These are phyloP conservation scores for Mycena capillaripes DNA, from an alignment of 768 basidiomycete genomes.

Conservation along the genomic window DNA sequence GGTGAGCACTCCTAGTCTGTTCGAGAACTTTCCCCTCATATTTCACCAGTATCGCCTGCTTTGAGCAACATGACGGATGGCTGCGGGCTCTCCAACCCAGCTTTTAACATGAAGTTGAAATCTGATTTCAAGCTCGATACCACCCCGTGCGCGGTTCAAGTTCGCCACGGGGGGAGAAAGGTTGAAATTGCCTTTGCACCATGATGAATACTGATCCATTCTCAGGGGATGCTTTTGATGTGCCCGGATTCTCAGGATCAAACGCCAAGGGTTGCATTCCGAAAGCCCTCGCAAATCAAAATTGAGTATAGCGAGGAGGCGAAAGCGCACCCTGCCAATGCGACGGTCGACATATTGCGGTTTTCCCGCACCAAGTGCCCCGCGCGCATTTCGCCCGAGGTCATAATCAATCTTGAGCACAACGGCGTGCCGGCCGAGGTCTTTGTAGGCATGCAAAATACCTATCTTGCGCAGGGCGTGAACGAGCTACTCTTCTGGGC, in stretches of 20 bases:
- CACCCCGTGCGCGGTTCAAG: constrained; percentile 65
- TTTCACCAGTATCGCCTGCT: constrained; percentile 41
- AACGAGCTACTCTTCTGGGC: constrained; percentile 47
- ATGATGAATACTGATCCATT: not conserved
- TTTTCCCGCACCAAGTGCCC: constrained; percentile 51
- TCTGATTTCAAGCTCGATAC: constrained; percentile 51
- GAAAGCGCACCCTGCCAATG: constrained; percentile 44
- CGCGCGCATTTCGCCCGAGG: constrained; percentile 55
- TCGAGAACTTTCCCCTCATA: not conserved
- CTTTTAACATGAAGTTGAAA: constrained; percentile 50
- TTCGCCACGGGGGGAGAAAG: constrained; percentile 63
- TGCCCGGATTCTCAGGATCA: not conserved
- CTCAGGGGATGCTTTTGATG: constrained; percentile 37
- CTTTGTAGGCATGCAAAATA: constrained; percentile 45
- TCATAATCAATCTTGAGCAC: constrained; percentile 60
- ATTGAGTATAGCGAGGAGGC: constrained; percentile 43
- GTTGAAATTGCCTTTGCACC: constrained; percentile 38
- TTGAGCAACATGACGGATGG: constrained; percentile 70
- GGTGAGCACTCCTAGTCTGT: constrained; percentile 49
- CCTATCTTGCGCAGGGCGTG: constrained; percentile 40
- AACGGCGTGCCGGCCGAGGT: constrained; percentile 55
- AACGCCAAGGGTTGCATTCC: constrained; percentile 28
- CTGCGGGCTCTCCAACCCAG: constrained; percentile 60
- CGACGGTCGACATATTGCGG: constrained; percentile 58
- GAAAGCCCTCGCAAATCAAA: constrained; percentile 49